phyloP scores from a whole-genome alignment of 2,329 filamentous ascomycete genomes.

The Chlorencoelia australis region DNA sequence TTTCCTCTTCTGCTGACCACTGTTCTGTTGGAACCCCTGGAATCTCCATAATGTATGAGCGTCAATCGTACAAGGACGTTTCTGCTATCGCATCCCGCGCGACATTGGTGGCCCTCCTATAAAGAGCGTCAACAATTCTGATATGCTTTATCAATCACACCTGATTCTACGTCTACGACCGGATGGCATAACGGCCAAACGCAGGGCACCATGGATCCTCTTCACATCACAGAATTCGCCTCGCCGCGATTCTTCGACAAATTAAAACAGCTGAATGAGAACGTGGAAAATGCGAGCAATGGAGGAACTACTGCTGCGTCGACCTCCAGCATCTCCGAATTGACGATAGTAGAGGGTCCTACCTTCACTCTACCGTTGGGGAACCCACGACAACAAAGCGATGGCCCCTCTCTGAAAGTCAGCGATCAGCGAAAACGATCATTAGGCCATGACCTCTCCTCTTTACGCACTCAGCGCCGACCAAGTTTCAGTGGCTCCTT shows the following conservation, averaged over 20 bases:
- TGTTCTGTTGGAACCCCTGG: too few relatives aligned
- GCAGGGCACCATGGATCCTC: conserved; percentile 43
- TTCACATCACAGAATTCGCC: conserved; percentile 56
- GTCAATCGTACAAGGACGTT: conserved; percentile 18
- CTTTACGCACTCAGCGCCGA: conserved; percentile 23
- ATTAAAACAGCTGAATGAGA: conserved; percentile 42
- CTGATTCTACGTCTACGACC: conserved; percentile 18
- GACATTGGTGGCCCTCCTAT: conserved; percentile 12
- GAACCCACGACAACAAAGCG: conserved; percentile 18
- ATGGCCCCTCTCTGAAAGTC: conserved; percentile 14
- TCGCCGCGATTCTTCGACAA: conserved; percentile 56
- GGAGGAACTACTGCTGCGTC: background rate
- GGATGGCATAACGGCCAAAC: conserved; percentile 24
- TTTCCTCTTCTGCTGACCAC: too few relatives aligned
- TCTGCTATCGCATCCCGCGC: conserved; percentile 12
- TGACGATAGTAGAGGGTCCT: conserved; percentile 16
- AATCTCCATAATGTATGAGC: conserved; percentile 21
- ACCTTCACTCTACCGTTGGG: conserved; percentile 26
- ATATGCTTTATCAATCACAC: conserved; percentile 22
- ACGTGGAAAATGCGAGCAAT: conserved; percentile 28
- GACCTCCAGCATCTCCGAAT: conserved; percentile 4
- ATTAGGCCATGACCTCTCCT: conserved; percentile 24
- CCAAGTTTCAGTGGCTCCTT: conserved; percentile 26
- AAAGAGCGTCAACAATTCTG: conserved; percentile 18
- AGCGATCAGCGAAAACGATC: conserved; percentile 27